Base-by-base conservation (phyloP, 441 rosid species). In the Breynia disticha region DNA sequence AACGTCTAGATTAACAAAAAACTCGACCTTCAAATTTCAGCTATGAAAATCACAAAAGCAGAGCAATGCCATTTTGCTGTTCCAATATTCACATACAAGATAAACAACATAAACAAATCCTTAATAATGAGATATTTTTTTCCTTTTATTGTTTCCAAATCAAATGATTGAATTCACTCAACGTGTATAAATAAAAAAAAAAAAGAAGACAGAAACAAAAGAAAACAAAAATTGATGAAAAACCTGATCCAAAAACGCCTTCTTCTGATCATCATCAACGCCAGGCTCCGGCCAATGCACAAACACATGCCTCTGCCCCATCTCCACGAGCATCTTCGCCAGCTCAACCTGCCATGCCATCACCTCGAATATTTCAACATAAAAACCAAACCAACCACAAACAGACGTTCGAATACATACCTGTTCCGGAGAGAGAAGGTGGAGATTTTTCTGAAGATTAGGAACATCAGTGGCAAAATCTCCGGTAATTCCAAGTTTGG, bases 221-320 rank as follows among this genome's bases (percentile, higher is more conserved):
- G 8, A 28, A 28, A 28, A 28, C 35, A 9, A 28, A 0, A 28
- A 28, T 28, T 28, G 35, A 28, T 5, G 5, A 9, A 12, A 64
- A 53, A 91, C 98, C 97, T 84, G 97, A 56, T 73, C 73, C 18
- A 91, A 82, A 16, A 91, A 75, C 0, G 67, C 76, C 48, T 67
- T 72, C 76, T 91, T 91, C 46, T 77, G 75, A 17, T 70, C 65
- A 42, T 86, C 95, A 51, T 74, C 83, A 38, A 77, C 77, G 15
- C 98, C 91, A 4, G 82, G 86, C 48, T 66, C 81, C 11, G 90
- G 63, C 98, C 98, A 91, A 46, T 84, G 76, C 65, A 62, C 54
- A 58, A 91, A 91, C 67, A 88, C 60, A 71, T 83, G 95, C 65
- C 22, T 65, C 85, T 91, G 98, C 43, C 80, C 88, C 74, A 72